phyloP scores from a whole-genome alignment of 2,329 filamentous ascomycete species.

The Talaromyces atroroseus region DNA sequence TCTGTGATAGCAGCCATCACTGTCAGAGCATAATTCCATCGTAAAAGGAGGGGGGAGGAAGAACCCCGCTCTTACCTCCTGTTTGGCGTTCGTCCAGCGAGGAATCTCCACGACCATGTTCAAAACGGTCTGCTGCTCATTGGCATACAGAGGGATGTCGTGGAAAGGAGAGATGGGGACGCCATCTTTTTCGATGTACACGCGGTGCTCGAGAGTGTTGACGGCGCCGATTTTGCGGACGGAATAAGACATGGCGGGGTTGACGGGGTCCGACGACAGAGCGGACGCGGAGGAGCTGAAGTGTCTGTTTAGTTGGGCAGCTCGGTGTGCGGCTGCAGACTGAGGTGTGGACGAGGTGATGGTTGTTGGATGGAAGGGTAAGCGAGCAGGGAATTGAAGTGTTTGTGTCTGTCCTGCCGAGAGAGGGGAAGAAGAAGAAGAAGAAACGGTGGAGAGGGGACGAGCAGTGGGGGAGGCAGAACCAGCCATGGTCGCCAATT shows the following conservation, averaged over 20 bases:
- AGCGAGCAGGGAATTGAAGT: not conserved
- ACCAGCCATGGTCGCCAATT: slow-evolving; percentile 12
- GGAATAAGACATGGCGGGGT: slow-evolving; percentile 53
- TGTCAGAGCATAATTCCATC: not conserved
- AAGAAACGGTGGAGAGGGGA: slow-evolving; percentile 12
- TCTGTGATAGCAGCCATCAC: slow-evolving; percentile 51
- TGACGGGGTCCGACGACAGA: slow-evolving; percentile 19
- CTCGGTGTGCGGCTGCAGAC: slow-evolving; percentile 27
- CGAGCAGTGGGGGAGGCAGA: slow-evolving; percentile 26
- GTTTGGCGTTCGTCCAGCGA: slow-evolving; percentile 99
- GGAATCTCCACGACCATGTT: slow-evolving; percentile 99
- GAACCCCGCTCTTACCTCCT: slow-evolving; percentile 64
- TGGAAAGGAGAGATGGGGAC: slow-evolving; percentile 91
- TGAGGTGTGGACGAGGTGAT: not conserved
- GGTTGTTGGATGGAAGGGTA: not conserved
- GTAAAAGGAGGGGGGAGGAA: not conserved
- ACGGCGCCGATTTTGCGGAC: slow-evolving; percentile 82
- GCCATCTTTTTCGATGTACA: slow-evolving; percentile 98
- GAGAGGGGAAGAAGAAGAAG: not conserved
- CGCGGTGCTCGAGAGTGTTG: slow-evolving; percentile 93
- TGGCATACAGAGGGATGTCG: slow-evolving; percentile 97
- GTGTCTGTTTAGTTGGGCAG: slow-evolving; percentile 44
- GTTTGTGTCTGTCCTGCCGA: not conserved
- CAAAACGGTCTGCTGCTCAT: slow-evolving; percentile 87
- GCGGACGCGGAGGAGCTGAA: slow-evolving; percentile 37